Evolutionary conservation across 2,329 filamentous ascomycete genomes (phyloP).

Genomic region (Colletotrichum sp.): DNA sequence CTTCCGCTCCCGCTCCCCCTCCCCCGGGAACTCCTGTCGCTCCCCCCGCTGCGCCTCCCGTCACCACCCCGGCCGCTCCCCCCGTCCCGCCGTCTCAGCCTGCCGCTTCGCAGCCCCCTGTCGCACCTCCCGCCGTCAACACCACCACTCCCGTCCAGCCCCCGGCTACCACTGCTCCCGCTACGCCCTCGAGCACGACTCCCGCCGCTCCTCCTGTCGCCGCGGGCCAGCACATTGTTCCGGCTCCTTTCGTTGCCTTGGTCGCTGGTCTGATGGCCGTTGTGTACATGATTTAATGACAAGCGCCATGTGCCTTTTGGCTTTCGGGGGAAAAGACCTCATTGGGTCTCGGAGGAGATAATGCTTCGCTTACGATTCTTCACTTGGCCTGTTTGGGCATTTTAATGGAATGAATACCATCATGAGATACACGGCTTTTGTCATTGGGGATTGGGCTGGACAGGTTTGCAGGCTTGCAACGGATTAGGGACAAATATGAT

Average conservation of each 20-base stretch:
- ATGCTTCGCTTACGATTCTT: neutral
- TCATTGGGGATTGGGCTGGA: neutral
- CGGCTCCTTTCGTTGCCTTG: slow-evolving; percentile 38
- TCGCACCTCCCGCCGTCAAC: slow-evolving; percentile 7
- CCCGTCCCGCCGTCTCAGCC: slow-evolving; percentile 48
- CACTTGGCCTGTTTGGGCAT: neutral
- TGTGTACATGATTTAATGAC: slow-evolving; percentile 37
- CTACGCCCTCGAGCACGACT: neutral
- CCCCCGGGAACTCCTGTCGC: neutral
- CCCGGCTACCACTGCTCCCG: slow-evolving; percentile 25
- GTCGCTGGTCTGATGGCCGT: slow-evolving; percentile 36
- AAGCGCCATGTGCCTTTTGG: neutral
- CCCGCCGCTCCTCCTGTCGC: slow-evolving; percentile 26
- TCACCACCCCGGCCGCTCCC: slow-evolving; percentile 4
- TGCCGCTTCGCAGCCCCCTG: slow-evolving; percentile 26
- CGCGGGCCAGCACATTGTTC: slow-evolving; percentile 30
- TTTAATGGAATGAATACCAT: slow-evolving; percentile 7
- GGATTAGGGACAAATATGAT: neutral
- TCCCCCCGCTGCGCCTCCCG: neutral
- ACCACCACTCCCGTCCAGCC: slow-evolving; percentile 15
- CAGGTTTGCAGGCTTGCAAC: neutral
- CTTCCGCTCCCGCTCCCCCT: neutral
- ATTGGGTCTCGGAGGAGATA: neutral
- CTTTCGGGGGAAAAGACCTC: neutral
- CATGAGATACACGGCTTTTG: neutral